phyloP scores from a whole-genome alignment of 495 filamentous ascomycete genomes.

The Penicillium longicatenatum region DNA sequence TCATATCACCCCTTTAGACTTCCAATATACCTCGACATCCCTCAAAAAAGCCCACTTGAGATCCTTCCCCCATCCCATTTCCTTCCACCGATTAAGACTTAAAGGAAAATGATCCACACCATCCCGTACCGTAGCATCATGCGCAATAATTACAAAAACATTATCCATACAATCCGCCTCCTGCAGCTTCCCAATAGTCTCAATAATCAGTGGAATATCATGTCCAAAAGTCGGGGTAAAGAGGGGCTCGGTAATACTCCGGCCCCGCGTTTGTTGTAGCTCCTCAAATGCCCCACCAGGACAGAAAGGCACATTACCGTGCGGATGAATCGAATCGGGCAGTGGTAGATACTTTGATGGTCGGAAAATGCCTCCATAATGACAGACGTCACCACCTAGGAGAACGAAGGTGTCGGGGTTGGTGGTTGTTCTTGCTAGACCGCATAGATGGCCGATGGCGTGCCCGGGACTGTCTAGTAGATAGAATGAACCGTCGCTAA shows the following conservation, averaged over 20 bases:
- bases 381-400: constrained; percentile 52
- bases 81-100: constrained; percentile 50
- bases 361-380: constrained; percentile 55
- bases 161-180: constrained; percentile 53
- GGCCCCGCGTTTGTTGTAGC: constrained; percentile 11
- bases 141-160: constrained; percentile 55
- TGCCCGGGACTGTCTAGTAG: constrained; percentile 50
- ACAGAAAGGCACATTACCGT: not conserved
- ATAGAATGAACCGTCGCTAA: constrained; percentile 50
- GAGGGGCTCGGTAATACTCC: constrained; percentile 7
- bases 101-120: constrained; percentile 53
- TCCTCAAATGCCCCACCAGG: constrained; percentile 13
- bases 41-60: constrained; percentile 12
- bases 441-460: constrained; percentile 45
- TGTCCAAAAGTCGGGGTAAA: constrained; percentile 20
- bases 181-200: constrained; percentile 45
- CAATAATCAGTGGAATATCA: constrained; percentile 19
- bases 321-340: constrained; percentile 13
- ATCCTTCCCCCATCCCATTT: constrained; percentile 45
- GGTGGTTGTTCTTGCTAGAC: constrained; percentile 38
- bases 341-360: constrained; percentile 44
- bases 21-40: constrained; percentile 8
- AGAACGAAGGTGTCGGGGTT: constrained; percentile 42
- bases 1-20: constrained; percentile 9
- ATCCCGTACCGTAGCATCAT: constrained; percentile 48